phyloP scores from a whole-genome alignment of 2,329 filamentous ascomycete species.

The Coniella vitis region DNA sequence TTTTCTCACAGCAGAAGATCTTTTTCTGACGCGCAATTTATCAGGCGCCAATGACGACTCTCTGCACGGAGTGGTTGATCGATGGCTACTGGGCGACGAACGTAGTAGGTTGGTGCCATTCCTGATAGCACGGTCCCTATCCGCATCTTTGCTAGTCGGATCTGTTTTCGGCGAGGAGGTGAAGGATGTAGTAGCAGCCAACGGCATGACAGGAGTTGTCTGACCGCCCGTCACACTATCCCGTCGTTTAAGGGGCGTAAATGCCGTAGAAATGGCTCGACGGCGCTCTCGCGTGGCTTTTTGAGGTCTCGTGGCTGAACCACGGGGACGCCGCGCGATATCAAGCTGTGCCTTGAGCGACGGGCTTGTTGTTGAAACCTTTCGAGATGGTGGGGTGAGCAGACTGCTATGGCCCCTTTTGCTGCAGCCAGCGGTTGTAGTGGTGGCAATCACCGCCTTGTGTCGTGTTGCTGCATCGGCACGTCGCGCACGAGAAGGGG shows the following conservation, averaged over 20 bases:
- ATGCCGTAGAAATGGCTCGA: neutral
- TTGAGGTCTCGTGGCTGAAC: neutral
- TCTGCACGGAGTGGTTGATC: too few relatives aligned
- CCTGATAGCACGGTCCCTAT: too few relatives aligned
- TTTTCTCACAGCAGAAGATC: neutral
- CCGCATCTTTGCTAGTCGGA: too few relatives aligned
- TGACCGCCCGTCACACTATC: neutral
- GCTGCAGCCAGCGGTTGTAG: too few relatives aligned
- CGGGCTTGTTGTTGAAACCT: neutral
- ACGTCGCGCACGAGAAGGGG: too few relatives aligned
- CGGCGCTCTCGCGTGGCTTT: neutral
- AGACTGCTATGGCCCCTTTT: too few relatives aligned
- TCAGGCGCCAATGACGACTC: conserved; percentile 4
- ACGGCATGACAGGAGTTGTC: too few relatives aligned
- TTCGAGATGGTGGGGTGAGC: neutral
- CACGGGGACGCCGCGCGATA: neutral
- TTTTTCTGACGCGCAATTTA: conserved; percentile 10
- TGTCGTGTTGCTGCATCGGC: too few relatives aligned
- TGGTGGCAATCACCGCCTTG: too few relatives aligned
- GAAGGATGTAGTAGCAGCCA: neutral
- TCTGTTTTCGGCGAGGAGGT: neutral
- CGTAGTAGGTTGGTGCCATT: too few relatives aligned
- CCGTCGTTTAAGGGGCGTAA: neutral
- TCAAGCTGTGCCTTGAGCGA: conserved; percentile 14
- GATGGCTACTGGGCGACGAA: too few relatives aligned